Evolutionary conservation across 495 filamentous ascomycete genomes (phyloP).

Genomic region (Tuber brumale): DNA sequence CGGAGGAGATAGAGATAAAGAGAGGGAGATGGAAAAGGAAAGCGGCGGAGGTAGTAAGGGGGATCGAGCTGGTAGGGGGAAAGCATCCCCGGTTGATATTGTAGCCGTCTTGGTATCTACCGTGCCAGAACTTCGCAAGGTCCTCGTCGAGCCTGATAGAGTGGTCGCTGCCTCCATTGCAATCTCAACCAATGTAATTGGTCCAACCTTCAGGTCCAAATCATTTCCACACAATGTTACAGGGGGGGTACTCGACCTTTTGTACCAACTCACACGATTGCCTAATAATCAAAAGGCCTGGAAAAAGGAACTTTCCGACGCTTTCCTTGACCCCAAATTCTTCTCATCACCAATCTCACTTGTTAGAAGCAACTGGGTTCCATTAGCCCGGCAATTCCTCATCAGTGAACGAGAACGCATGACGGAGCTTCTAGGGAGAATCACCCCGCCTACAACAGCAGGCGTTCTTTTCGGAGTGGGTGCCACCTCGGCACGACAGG

Average conservation of each 20-base stretch:
- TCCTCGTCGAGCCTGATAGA: conserved; percentile 78
- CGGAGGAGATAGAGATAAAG: conserved; percentile 10
- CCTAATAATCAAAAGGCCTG: conserved; percentile 77
- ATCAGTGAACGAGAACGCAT: conserved; percentile 82
- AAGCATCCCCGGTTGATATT: conserved; percentile 61
- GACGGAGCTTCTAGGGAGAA: conserved; percentile 66
- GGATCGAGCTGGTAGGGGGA: conserved; percentile 39
- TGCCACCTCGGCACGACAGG: conserved; percentile 83
- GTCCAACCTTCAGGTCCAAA: conserved; percentile 75
- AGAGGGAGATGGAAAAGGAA: conserved; percentile 15
- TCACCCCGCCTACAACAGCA: conserved; percentile 82
- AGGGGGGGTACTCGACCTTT: conserved; percentile 59
- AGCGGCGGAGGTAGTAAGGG: conserved; percentile 14
- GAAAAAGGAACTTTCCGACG: conserved; percentile 88
- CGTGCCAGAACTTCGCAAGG: conserved; percentile 74
- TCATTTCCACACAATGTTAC: conserved; percentile 82
- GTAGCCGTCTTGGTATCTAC: conserved; percentile 70
- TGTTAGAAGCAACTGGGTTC: conserved; percentile 69
- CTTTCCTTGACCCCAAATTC: conserved; percentile 82
- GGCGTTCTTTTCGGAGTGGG: conserved; percentile 98
- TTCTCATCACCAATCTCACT: conserved; percentile 61
- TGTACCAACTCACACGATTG: conserved; percentile 69
- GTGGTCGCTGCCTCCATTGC: conserved; percentile 66
- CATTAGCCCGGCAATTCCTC: conserved; percentile 73
- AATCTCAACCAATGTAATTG: conserved; percentile 77